Base-by-base conservation (phyloP, 106 monocot genomes). In the Acanthochlamys bracteata region DNA sequence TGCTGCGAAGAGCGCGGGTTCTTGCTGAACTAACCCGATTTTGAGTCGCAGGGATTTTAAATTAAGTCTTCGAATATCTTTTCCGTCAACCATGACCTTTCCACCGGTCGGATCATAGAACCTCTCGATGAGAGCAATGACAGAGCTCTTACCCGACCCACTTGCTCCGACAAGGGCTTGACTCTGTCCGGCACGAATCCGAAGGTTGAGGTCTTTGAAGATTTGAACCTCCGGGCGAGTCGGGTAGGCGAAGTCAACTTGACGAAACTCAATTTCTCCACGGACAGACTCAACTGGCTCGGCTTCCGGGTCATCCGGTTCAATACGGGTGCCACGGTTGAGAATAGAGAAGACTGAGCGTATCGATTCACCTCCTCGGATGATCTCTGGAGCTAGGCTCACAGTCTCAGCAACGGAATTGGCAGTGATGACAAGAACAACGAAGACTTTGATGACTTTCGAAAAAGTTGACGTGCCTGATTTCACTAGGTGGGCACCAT, bases 61-160 rank as follows among this genome's bases (percentile, higher is more conserved):
- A 70, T 90, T 74, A 20, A 86, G 57, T 42, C 78, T 41, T 25
- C 89, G 74, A 43, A 94, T 83, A 60, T 94, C 94, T 75, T 75
- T 86, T 20, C 88, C 83, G 56, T 98, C 91, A 6, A 98, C 81
- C 83, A 85, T 61, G 42, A 98, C 86, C 63, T 81, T 88, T 13
- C 98, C 98, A 3, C 69, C 67, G 0, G 68, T 77, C 0, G 98
- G 98, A 47, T 92, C 98, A 33, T 99, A 99, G 75, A 99, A 99
- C 41, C 98, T 56, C 68, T 92, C 85, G 0, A 99, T 82, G 16
- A 99, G 76, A 0, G 83, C 82, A 19, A 99, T 81, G 53, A 99
- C 76, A 7, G 98, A 79, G 67, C 92, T 92, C 73, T 99, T 99
- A 15, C 98, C 98, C 6, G 98, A 99, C 0, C 98, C 98, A 39